Evolutionary conservation across 2,329 filamentous ascomycete species (phyloP).

Genomic region (Penicillium brevicompactum): DNA sequence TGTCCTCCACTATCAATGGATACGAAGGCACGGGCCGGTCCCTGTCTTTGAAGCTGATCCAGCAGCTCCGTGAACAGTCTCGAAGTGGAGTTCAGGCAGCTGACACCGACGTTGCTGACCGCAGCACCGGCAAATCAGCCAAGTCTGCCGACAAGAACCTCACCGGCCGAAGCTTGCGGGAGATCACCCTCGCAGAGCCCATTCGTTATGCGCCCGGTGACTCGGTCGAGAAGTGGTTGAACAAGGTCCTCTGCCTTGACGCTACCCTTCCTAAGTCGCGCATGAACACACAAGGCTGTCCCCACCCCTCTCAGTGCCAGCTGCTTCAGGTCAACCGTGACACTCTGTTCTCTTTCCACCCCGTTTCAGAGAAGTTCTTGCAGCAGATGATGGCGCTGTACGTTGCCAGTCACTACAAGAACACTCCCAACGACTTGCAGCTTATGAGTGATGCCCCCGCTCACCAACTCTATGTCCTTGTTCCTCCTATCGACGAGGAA

Average conservation of each 20-base stretch:
- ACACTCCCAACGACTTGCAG: conserved; percentile 96
- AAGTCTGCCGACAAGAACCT: conserved; percentile 64
- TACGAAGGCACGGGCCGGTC: conserved; percentile 97
- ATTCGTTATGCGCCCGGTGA: conserved; percentile 94
- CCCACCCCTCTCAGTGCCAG: conserved; percentile 88
- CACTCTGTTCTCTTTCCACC: conserved; percentile 96
- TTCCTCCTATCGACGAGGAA: conserved; percentile 78
- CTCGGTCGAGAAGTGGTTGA: conserved; percentile 93
- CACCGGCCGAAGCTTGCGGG: conserved; percentile 77
- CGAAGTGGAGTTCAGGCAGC: conserved; percentile 61
- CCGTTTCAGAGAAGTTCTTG: conserved; percentile 93
- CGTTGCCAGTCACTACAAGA: conserved; percentile 97
- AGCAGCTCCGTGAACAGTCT: conserved; percentile 93
- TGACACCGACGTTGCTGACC: conserved; percentile 71
- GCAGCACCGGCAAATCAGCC: conserved; percentile 72
- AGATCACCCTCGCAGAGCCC: conserved; percentile 90
- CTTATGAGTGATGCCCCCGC: conserved; percentile 97
- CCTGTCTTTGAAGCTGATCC: conserved; percentile 92
- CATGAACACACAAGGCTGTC: conserved; percentile 73
- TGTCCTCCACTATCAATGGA: conserved; percentile 98
- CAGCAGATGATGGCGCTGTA: conserved; percentile 99
- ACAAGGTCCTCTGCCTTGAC: conserved; percentile 89
- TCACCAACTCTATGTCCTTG: conserved; percentile 92
- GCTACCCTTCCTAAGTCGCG: conserved; percentile 82
- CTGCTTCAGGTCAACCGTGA: conserved; percentile 93